Evolutionary conservation across 2,329 filamentous ascomycete species (phyloP), one percentile per base, ranked within the genome.

Genomic region (Thelonectria discophora): DNA sequence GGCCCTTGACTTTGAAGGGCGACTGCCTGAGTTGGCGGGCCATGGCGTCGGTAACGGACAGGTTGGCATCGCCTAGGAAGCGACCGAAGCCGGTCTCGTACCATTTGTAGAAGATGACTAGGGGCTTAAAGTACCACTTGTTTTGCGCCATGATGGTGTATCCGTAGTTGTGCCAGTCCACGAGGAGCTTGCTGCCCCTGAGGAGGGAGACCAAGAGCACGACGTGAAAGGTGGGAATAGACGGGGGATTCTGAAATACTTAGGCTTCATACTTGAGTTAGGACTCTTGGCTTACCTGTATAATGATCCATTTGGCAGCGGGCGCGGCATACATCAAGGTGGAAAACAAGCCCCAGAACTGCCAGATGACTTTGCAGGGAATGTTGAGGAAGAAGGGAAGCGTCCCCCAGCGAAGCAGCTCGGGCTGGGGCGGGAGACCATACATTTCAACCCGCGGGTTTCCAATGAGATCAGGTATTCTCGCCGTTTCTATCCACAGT

Each of bases 131-230:
- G 6, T 74, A 76, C 42, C 86, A 83, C 21, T 81, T 79, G 50
- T 84, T 86, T 49, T 85, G 82, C 5, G 85, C 91, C 3, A 99
- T 86, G 69, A 99, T 97, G 9, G 93, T 94, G 83, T 94, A 97
- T 69, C 94, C 95, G 77, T 97, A 98, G 78, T 99, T 99, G 81
- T 99, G 95, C 95, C 95, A 99, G 80, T 99, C 95, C 57, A 98
- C 91, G 63, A 98, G 84, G 4, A 99, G 84, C 58, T 87, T 86
- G 40, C 92, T 97, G 69, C 92, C 90, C 51, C 95, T 89, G 52
- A 97, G 76, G 68, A 88, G 86, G 71, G 91, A 92, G 49, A 92
- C 83, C 3, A 94, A 64, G 20, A 89, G 82, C 15, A 92, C 90
- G 39, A 97, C 81, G 53, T 90, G 86, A 20, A 99, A 86, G 0